Evolutionary conservation across 164 flowering plant genomes (phyloP).

Genomic region (Cinnamomum micranthum): DNA sequence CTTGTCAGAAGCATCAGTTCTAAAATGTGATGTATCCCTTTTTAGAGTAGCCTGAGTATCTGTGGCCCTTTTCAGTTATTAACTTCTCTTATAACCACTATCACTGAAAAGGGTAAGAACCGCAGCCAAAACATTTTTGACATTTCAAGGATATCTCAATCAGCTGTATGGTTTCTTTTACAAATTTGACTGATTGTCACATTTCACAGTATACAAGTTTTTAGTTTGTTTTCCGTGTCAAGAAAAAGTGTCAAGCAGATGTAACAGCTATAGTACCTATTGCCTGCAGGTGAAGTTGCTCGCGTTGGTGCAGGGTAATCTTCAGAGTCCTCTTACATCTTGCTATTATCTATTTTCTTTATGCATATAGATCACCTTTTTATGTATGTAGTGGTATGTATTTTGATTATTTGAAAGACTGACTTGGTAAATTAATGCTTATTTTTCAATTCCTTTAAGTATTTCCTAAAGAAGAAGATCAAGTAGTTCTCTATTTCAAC

Average conservation of each 20-base stretch:
- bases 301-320: conserved; percentile 91
- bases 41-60: background rate
- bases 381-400: background rate
- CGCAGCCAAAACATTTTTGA: background rate
- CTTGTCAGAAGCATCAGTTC: background rate
- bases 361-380: background rate
- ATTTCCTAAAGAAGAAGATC: background rate
- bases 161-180: background rate
- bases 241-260: background rate
- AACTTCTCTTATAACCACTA: background rate
- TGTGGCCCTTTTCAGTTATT: background rate
- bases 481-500: background rate
- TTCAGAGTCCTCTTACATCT: background rate
- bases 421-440: background rate
- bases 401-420: background rate
- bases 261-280: background rate
- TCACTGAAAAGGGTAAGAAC: background rate
- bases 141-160: background rate
- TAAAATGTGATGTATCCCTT: background rate
- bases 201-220: too few species aligned
- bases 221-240: background rate
- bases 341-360: background rate
- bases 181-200: too few species aligned
- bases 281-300: conserved; percentile 80
- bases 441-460: background rate